Percentiles rank a stretch among this genome's conserved stretches.
phyloP scores from a whole-genome alignment of 441 rosid genomes.

The Metrosideros polymorpha region DNA sequence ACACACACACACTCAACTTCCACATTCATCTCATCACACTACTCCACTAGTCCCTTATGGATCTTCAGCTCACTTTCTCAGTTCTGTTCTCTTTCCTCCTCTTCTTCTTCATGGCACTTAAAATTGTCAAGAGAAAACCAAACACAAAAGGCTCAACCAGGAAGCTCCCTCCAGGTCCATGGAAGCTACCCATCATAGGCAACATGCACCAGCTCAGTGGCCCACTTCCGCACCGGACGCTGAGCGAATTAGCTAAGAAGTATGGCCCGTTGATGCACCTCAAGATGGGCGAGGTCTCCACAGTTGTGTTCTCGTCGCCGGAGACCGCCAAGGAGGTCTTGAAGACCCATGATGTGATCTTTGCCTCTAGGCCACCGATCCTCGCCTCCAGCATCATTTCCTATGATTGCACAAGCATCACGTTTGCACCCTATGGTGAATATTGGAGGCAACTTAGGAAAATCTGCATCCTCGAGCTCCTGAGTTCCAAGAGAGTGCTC shows the following conservation, averaged over 20 bases:
- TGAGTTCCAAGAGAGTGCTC: neutral
- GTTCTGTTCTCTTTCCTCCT: neutral
- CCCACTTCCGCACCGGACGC: neutral
- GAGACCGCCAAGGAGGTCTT: conserved; percentile 1
- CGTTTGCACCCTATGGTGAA: neutral
- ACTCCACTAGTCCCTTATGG: neutral
- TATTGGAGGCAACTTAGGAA: neutral
- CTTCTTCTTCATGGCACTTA: neutral
- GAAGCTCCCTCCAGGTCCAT: neutral
- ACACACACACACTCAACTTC: neutral
- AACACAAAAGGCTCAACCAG: neutral
- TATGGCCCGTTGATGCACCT: neutral
- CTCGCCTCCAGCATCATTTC: neutral
- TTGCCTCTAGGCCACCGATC: conserved; percentile 2
- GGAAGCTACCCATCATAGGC: neutral
- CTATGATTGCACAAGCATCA: neutral
- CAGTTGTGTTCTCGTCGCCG: neutral
- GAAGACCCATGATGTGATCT: conserved; percentile 1
- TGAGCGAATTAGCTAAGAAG: neutral
- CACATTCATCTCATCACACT: neutral
- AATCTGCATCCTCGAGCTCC: neutral
- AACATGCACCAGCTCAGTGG: neutral
- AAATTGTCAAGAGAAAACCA: neutral
- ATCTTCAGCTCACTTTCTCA: neutral
- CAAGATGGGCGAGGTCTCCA: conserved; percentile 2